phyloP scores from a whole-genome alignment of 139 green algal genomes.

The Asterochloris sp. region DNA sequence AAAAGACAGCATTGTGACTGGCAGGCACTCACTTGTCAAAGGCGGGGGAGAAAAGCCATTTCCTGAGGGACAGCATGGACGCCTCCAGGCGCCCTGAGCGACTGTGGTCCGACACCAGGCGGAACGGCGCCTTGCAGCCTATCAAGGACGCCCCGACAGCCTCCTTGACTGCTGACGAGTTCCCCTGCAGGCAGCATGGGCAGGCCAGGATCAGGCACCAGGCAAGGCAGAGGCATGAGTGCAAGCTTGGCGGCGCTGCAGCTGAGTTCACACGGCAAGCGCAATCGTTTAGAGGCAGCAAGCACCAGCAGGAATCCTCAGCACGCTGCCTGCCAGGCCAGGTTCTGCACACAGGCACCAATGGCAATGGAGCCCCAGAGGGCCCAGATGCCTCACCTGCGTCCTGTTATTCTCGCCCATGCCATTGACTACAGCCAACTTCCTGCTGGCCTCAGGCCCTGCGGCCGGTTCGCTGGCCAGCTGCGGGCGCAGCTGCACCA shows the following conservation, averaged over 20 bases:
- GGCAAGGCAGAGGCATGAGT: no score
- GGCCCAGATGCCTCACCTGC: background rate
- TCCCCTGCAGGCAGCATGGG: constrained; percentile 5
- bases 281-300: background rate
- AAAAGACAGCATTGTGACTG: no score
- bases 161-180: constrained; percentile 30
- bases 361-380: background rate
- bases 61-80: constrained; percentile 14
- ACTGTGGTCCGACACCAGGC: constrained; percentile 21
- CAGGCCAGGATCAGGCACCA: background rate
- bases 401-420: constrained; percentile 20
- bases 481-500: constrained; percentile 22
- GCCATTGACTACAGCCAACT: constrained; percentile 26
- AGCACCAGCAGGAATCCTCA: no score
- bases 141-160: constrained; percentile 26
- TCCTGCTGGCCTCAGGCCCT: constrained; percentile 1
- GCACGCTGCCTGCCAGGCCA: no score
- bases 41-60: constrained; percentile 33
- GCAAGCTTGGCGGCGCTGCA: background rate
- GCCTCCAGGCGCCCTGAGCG: constrained; percentile 26
- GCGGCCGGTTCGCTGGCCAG: background rate
- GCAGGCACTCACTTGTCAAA: constrained; percentile 1
- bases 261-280: background rate
- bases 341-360: background rate
- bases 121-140: constrained; percentile 29